Conservation (phyloP, 257 asterid species). For the Salvia rosmarinus region DNA sequence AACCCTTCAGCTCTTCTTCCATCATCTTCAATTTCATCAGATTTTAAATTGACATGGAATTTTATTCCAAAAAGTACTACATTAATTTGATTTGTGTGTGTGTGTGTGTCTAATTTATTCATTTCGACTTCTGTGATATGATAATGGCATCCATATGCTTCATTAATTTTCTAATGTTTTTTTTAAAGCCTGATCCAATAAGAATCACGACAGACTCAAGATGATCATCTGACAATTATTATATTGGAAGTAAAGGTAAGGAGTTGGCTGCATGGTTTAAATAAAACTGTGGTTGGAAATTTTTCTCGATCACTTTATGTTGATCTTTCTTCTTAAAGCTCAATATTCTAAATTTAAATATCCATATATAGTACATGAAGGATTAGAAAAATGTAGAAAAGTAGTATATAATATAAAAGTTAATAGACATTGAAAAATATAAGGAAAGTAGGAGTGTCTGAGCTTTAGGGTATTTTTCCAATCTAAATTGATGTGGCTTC, state of each 20-base stretch:
- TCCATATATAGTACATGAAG: neutral
- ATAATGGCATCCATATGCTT: neutral
- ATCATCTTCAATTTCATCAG: too few relatives aligned
- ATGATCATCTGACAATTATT: constrained; percentile 26
- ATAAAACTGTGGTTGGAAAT: neutral
- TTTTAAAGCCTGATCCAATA: constrained; percentile 24
- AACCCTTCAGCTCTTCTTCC: too few relatives aligned
- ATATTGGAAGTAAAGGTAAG: constrained; percentile 16
- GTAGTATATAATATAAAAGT: neutral
- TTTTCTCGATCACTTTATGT: constrained; percentile 22
- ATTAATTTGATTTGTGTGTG: too few relatives aligned
- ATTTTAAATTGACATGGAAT: too few relatives aligned
- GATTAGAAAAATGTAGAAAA: too few relatives aligned
- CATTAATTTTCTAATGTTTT: neutral
- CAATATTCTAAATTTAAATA: neutral
- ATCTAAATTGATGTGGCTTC: constrained; percentile 43
- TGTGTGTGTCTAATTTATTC: too few relatives aligned
- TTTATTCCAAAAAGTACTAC: too few relatives aligned
- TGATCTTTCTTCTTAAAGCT: neutral
- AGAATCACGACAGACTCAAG: constrained; percentile 4
- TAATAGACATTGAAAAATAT: neutral
- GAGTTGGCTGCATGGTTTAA: neutral
- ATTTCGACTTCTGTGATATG: neutral
- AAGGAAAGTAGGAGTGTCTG: constrained; percentile 7
- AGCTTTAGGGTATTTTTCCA: constrained; percentile 26